A percentile compares a stretch with the other conserved stretches of the same genome.
phyloP scores from a whole-genome alignment of 2,329 filamentous ascomycete species.

The Exserohilum turcica region DNA sequence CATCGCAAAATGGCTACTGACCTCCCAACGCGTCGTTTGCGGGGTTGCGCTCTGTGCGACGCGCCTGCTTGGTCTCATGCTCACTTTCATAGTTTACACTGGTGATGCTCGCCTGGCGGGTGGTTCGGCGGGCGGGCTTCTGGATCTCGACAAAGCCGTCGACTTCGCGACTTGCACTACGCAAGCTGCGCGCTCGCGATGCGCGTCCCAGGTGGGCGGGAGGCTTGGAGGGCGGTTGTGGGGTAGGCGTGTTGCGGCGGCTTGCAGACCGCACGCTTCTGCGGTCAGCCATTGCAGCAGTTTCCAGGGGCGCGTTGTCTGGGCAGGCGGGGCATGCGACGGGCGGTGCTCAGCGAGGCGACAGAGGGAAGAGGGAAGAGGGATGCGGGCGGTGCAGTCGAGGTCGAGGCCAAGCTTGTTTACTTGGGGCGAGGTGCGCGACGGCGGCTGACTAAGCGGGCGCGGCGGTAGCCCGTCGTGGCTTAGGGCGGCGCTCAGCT shows the following conservation, averaged over 20 bases:
- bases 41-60: slow-evolving; percentile 26
- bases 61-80: slow-evolving; percentile 21
- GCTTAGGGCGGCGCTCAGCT: slow-evolving; percentile 4
- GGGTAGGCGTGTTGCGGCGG: slow-evolving; percentile 43
- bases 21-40: slow-evolving; percentile 34
- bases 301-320: slow-evolving; percentile 1
- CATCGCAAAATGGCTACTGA: slow-evolving; percentile 24
- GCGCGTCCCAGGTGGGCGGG: slow-evolving; percentile 28
- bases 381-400: slow-evolving; percentile 2
- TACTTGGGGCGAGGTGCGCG: slow-evolving; percentile 9
- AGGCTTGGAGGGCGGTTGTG: slow-evolving; percentile 31
- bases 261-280: slow-evolving; percentile 40
- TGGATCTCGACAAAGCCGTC: slow-evolving; percentile 24
- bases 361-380: background rate
- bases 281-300: slow-evolving; percentile 39
- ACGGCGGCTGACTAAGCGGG: slow-evolving; percentile 7
- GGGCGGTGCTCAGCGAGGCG: background rate
- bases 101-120: slow-evolving; percentile 37
- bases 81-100: slow-evolving; percentile 35
- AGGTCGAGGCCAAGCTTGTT: slow-evolving; percentile 5
- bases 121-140: slow-evolving; percentile 30
- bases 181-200: slow-evolving; percentile 38
- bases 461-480: slow-evolving; percentile 16
- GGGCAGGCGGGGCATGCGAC: too few species aligned
- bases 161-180: slow-evolving; percentile 50